phyloP scores from a whole-genome alignment of 2,329 filamentous ascomycete species.

The Colletotrichum abscissum region DNA sequence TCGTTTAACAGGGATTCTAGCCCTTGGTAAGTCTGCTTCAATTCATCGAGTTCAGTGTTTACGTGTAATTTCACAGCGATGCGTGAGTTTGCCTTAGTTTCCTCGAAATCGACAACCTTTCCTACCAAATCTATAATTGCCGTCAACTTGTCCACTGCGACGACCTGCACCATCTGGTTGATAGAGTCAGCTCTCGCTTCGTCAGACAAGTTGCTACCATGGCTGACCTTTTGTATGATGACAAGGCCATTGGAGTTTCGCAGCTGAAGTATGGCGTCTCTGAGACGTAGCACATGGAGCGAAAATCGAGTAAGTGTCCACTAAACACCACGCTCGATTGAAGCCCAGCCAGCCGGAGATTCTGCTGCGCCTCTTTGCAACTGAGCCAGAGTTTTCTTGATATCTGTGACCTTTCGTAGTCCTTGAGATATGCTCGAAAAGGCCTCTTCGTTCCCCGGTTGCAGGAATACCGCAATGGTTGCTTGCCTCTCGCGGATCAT shows the following conservation, averaged over 20 bases:
- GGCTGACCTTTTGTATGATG: constrained; percentile 64
- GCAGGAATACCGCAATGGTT: constrained; percentile 74
- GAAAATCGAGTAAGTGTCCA: constrained; percentile 77
- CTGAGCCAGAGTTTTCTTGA: constrained; percentile 74
- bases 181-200: constrained; percentile 1
- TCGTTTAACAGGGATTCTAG: constrained; percentile 79
- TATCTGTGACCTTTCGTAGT: constrained; percentile 80
- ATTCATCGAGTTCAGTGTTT: constrained; percentile 78
- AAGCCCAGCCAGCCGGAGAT: constrained; percentile 55
- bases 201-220: constrained; percentile 11
- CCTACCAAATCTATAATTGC: constrained; percentile 77
- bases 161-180: constrained; percentile 65
- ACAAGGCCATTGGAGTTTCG: constrained; percentile 61
- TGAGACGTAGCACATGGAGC: constrained; percentile 76
- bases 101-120: constrained; percentile 82
- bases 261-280: constrained; percentile 70
- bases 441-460: constrained; percentile 71
- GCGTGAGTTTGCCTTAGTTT: constrained; percentile 76
- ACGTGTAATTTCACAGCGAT: constrained; percentile 80
- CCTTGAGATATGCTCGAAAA: constrained; percentile 68
- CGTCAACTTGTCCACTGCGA: constrained; percentile 70
- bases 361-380: constrained; percentile 80
- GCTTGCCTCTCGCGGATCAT: constrained; percentile 78
- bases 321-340: constrained; percentile 78
- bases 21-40: constrained; percentile 82